Conservation (phyloP, 495 filamentous ascomycete species). For the Aspergillus sclerotioniger region DNA sequence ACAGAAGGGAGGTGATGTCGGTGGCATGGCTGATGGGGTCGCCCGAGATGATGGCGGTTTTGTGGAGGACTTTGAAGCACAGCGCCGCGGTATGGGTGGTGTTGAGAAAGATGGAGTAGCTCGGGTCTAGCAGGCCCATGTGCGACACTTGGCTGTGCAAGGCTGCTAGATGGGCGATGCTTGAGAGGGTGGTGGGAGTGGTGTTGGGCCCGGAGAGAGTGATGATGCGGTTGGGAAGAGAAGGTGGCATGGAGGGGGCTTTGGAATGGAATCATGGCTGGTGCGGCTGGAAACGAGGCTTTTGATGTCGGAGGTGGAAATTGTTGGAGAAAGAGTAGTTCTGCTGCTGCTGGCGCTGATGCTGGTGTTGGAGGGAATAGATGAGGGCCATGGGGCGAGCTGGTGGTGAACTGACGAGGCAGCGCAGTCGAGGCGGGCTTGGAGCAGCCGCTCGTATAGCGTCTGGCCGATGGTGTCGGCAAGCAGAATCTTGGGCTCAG, state of each 20-base stretch:
- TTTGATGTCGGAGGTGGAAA: background rate
- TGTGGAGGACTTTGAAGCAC: slow-evolving; percentile 39
- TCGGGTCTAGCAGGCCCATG: slow-evolving; percentile 46
- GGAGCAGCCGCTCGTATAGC: background rate
- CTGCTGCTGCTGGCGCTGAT: slow-evolving; percentile 1
- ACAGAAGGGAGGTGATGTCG: slow-evolving; percentile 24
- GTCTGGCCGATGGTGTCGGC: background rate
- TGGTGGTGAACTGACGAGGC: background rate
- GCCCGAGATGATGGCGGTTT: slow-evolving; percentile 37
- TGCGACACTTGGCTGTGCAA: slow-evolving; percentile 40
- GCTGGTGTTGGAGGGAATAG: background rate
- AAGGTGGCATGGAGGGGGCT: background rate
- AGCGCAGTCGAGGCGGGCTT: background rate
- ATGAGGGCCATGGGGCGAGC: background rate
- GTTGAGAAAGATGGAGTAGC: slow-evolving; percentile 44
- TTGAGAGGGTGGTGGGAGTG: background rate
- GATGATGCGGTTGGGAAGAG: background rate
- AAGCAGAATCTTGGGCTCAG: background rate
- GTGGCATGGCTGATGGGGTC: slow-evolving; percentile 37
- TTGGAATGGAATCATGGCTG: background rate
- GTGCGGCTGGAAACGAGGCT: slow-evolving; percentile 4
- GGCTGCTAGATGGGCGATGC: slow-evolving; percentile 23
- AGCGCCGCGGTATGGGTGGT: slow-evolving; percentile 32
- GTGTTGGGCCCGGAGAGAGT: background rate
- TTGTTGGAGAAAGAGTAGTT: background rate